A percentile compares a stretch with the other conserved stretches of the same genome.
Conservation (phyloP, 768 basidiomycete species). For the Imleria badia region DNA sequence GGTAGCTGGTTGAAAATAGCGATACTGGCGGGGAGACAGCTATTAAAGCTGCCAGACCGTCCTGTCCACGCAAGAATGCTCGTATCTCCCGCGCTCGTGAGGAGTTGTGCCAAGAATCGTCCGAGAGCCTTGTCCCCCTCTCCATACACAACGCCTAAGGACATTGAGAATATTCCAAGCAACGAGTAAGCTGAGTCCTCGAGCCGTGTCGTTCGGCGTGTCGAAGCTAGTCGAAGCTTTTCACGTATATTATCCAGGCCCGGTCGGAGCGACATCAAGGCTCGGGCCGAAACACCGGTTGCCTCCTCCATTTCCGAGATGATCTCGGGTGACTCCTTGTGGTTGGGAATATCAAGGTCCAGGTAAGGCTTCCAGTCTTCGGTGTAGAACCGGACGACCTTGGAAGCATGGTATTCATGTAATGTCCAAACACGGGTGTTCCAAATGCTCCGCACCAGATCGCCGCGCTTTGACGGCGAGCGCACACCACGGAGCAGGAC, state of each 20-base stretch:
- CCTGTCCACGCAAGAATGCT: neutral
- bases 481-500: neutral
- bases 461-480: neutral
- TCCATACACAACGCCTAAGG: neutral
- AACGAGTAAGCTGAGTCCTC: neutral
- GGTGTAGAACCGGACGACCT: neutral
- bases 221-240: neutral
- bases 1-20: neutral
- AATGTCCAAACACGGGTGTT: neutral
- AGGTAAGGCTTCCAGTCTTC: neutral
- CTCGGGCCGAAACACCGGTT: neutral
- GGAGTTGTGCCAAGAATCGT: neutral
- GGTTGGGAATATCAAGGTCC: neutral
- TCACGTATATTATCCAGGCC: neutral
- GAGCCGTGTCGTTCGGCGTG: neutral
- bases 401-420: neutral
- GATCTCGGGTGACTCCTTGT: slow-evolving; percentile 1
- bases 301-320: slow-evolving; percentile 1
- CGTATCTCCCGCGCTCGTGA: neutral
- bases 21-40: neutral
- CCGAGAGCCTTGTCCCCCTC: neutral
- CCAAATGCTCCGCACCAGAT: neutral
- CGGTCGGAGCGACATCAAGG: neutral
- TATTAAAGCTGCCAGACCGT: neutral
- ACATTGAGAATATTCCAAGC: neutral